These are phyloP conservation scores for Phyllosticta ampelicida DNA, from an alignment of 2,329 filamentous ascomycete genomes.

Conservation along the genomic window DNA sequence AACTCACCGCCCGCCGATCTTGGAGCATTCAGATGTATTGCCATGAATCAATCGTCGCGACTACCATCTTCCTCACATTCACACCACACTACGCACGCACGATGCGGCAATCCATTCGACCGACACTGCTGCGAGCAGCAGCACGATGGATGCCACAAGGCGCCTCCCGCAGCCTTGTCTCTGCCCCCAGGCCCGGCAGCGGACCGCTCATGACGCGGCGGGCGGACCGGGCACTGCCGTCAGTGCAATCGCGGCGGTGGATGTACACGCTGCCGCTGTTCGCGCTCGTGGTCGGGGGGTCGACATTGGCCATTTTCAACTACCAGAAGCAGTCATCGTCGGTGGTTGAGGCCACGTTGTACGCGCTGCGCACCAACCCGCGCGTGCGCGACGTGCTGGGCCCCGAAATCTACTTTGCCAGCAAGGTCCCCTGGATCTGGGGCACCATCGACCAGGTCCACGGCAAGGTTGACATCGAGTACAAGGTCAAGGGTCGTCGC, in stretches of 20 bases:
- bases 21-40: too few species aligned
- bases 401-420: conserved; percentile 49
- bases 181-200: conserved; percentile 8
- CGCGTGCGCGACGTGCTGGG: conserved; percentile 68
- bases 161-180: conserved; percentile 12
- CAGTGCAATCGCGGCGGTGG: conserved; percentile 2
- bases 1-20: not conserved
- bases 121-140: not conserved
- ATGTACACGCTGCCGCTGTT: conserved; percentile 65
- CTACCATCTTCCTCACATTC: not conserved
- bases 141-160: too few species aligned
- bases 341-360: conserved; percentile 73
- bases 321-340: conserved; percentile 92
- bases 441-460: conserved; percentile 84
- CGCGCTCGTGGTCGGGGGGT: conserved; percentile 55
- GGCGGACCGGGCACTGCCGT: conserved; percentile 12
- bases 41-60: not conserved
- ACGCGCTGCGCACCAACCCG: conserved; percentile 74
- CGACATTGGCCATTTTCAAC: conserved; percentile 89
- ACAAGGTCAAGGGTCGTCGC: conserved; percentile 73
- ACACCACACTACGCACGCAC: not conserved
- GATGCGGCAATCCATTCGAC: too few species aligned
- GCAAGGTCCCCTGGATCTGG: conserved; percentile 37
- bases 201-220: conserved; percentile 12
- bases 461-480: conserved; percentile 77